These are phyloP conservation scores for Linum trigynum DNA, from an alignment of 345 rosid species.

Conservation along the genomic window DNA sequence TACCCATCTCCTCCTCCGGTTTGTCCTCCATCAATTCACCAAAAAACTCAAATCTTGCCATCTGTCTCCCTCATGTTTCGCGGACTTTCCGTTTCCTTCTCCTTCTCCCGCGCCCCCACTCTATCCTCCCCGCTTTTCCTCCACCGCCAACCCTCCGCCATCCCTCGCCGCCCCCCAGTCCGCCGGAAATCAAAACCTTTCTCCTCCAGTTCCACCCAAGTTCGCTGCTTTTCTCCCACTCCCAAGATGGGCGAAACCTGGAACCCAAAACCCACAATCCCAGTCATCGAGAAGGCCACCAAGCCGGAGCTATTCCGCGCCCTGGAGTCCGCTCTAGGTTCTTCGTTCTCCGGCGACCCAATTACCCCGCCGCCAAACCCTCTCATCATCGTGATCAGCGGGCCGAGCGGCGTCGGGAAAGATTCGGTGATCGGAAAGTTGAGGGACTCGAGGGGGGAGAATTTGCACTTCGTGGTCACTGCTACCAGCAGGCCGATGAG, in stretches of 20 bases:
- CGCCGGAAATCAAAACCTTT: neutral
- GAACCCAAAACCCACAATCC: constrained; percentile 23
- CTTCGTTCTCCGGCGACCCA: constrained; percentile 38
- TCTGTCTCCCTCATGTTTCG: constrained; percentile 32
- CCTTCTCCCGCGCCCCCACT: constrained; percentile 24
- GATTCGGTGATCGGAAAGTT: constrained; percentile 73
- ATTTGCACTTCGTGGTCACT: constrained; percentile 77
- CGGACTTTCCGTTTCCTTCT: constrained; percentile 21
- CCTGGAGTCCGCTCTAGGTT: constrained; percentile 57
- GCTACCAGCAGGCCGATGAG: constrained; percentile 72
- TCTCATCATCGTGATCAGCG: constrained; percentile 64
- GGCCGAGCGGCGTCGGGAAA: constrained; percentile 93
- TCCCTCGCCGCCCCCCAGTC: constrained; percentile 8
- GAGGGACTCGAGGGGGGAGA: constrained; percentile 36
- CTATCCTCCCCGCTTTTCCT: constrained; percentile 13
- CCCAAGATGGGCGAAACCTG: constrained; percentile 47
- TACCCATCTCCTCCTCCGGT: no score
- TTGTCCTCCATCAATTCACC: neutral
- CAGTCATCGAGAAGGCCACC: constrained; percentile 37
- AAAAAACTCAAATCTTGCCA: neutral
- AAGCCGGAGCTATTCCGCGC: constrained; percentile 55
- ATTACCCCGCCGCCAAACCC: constrained; percentile 47
- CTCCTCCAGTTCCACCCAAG: neutral
- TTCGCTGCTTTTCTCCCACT: constrained; percentile 22
- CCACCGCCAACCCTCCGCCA: constrained; percentile 1